Evolutionary conservation across 2,329 filamentous ascomycete genomes (phyloP), one percentile per base, ranked within the genome.

Genomic region (Hymenoscyphus salicellus): DNA sequence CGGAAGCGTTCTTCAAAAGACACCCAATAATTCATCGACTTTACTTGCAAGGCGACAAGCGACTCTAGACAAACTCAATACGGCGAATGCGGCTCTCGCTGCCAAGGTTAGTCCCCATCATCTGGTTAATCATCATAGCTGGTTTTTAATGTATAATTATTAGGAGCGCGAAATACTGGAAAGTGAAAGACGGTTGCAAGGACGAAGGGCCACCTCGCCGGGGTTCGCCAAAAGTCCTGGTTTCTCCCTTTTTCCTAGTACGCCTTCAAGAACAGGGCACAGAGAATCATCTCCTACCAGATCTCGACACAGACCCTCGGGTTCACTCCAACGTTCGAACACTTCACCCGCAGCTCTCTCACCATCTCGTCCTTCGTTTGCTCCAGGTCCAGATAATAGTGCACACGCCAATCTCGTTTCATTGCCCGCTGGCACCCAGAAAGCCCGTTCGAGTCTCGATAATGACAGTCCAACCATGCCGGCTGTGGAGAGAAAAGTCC

Each of bases 1-100:
- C 74, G 87, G 89, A 63, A 85, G 85, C 43, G 81, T 97, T 6
- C 79, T 97, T 30, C 84, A 86, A 66, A 71, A 71, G 32, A 65
- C 70, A 36, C 55, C 66, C 26, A 65, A 65, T 32, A 71, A 65
- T 30, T 66, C 67, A 8, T 71, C 71, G 49, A 63, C 68, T 28
- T 77, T 88, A 7, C 77, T 88, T 30, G 81, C 81, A 28, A 81
- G 85, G 64, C 81, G 86, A 52, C 86, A 89, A 69, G 85, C 84
- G 7, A 86, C 83, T 0, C 73, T 88, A 14, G 81, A 86, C 62
- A 84, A 81, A 64, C 77, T 90, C 0, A 84, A 82, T 68, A 82
- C 80, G 23, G 81, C 84, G 46, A 82, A 82, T 60, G 81, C 82
- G 64, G 77, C 78, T 60, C 71, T 78, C 57, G 72, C 69, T 72